Evolutionary conservation across 2,329 filamentous ascomycete species (phyloP).

Genomic region (Fusarium multiceps): DNA sequence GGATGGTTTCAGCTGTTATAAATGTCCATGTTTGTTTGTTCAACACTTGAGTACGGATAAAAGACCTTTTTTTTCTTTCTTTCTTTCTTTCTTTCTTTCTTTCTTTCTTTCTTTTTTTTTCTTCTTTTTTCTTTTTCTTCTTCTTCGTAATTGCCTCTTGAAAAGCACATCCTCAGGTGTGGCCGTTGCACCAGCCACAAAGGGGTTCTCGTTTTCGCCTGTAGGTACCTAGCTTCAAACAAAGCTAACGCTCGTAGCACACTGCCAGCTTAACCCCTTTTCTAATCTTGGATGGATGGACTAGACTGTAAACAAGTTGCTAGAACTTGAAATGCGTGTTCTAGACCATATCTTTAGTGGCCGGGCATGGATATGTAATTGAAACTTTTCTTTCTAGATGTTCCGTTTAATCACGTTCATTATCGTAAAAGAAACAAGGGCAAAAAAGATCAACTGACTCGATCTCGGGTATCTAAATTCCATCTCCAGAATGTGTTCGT

Average conservation of each 20-base stretch:
- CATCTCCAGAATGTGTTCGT: constrained; percentile 1
- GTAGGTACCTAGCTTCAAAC: constrained; percentile 28
- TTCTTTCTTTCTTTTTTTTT: background rate
- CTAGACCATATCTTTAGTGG: constrained; percentile 16
- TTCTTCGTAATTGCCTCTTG: background rate
- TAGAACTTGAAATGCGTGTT: constrained; percentile 33
- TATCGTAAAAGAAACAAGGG: background rate
- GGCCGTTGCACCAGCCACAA: constrained; percentile 15
- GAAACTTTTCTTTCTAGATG: constrained; percentile 2
- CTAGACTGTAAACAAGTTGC: background rate
- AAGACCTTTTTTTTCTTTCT: background rate
- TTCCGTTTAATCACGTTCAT: background rate
- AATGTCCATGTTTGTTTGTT: constrained; percentile 11
- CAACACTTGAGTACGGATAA: background rate
- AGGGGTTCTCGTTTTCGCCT: constrained; percentile 7
- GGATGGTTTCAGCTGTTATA: constrained; percentile 25
- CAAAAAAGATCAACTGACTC: background rate
- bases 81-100: no score
- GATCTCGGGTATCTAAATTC: constrained; percentile 33
- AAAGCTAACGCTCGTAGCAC: constrained; percentile 24
- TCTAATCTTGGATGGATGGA: constrained; percentile 7
- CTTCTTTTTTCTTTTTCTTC: background rate
- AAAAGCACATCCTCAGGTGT: background rate
- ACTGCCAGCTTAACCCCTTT: constrained; percentile 31
- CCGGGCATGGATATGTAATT: background rate